Percentiles rank a stretch among this genome's conserved stretches.
Conservation (phyloP, 2,329 filamentous ascomycete species). For the Microcera coccophila region DNA sequence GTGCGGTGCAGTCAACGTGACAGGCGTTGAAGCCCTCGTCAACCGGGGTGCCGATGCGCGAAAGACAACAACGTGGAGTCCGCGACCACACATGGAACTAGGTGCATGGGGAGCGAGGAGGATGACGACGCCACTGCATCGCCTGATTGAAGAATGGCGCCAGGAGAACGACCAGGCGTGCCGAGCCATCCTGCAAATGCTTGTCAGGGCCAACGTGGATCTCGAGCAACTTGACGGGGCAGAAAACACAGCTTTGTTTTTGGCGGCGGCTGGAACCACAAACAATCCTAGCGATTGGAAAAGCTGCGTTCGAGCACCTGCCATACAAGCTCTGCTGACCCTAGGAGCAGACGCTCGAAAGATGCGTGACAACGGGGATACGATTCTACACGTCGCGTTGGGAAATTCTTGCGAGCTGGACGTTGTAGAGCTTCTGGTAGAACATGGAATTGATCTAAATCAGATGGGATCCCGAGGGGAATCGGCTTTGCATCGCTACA, state of each 20-base stretch:
- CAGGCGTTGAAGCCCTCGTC: slow-evolving; percentile 13
- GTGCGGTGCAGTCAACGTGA: slow-evolving; percentile 5
- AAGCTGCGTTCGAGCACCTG: not conserved
- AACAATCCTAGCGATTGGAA: too few species aligned
- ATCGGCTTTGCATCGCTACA: slow-evolving; percentile 2
- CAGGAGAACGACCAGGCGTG: slow-evolving; percentile 7
- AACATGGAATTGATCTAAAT: slow-evolving; percentile 14
- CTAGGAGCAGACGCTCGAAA: slow-evolving; percentile 7
- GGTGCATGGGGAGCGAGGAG: not conserved
- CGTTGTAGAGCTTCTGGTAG: slow-evolving; percentile 9
- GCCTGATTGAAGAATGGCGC: slow-evolving; percentile 7
- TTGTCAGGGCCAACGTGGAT: slow-evolving; percentile 13
- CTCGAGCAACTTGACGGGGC: slow-evolving; percentile 7
- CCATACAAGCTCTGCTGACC: slow-evolving; percentile 9
- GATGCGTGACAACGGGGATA: not conserved
- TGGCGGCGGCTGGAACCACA: not conserved
- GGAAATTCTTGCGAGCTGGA: not conserved
- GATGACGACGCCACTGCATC: slow-evolving; percentile 7
- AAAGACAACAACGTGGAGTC: slow-evolving; percentile 4
- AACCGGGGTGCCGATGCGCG: slow-evolving; percentile 13
- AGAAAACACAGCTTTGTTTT: slow-evolving; percentile 5
- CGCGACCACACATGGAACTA: not conserved
- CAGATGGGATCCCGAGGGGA: not conserved
- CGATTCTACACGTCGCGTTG: slow-evolving; percentile 7
- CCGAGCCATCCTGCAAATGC: slow-evolving; percentile 5